Conservation (phyloP, 2,329 filamentous ascomycete genomes). For the Thyridium curvatum region DNA sequence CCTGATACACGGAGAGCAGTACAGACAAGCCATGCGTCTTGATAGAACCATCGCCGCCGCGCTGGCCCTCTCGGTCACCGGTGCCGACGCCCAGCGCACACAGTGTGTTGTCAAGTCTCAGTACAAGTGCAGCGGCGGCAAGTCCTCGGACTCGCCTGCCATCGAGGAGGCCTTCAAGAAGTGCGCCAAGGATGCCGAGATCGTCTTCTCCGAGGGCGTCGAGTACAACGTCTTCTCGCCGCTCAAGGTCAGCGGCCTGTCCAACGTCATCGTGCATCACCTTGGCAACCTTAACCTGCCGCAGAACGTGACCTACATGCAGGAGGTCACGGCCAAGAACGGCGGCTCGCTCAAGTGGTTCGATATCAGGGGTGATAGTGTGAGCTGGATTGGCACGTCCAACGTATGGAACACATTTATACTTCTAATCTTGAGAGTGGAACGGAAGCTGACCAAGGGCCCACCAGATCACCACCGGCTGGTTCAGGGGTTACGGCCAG, state of each 20-base stretch:
- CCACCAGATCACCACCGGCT: conserved; percentile 21
- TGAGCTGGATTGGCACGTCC: conserved; percentile 24
- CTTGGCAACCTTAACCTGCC: conserved; percentile 36
- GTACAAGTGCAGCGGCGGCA: conserved; percentile 21
- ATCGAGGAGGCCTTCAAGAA: conserved; percentile 25
- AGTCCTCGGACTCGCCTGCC: conserved; percentile 30
- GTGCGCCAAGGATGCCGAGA: conserved; percentile 24
- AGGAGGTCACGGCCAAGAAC: conserved; percentile 24
- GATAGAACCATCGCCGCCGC: not conserved
- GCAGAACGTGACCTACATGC: conserved; percentile 28
- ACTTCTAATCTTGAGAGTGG: conserved; percentile 1
- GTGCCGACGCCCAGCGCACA: not conserved
- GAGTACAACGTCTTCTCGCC: conserved; percentile 35
- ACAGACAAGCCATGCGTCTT: too few species aligned
- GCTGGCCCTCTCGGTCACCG: not conserved
- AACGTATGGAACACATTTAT: conserved; percentile 17
- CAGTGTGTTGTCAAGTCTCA: conserved; percentile 11
- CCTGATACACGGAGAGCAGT: too few species aligned
- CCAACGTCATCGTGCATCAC: conserved; percentile 33
- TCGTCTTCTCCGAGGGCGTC: conserved; percentile 29
- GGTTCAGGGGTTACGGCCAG: conserved; percentile 38
- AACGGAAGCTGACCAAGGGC: too few species aligned
- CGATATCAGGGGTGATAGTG: conserved; percentile 21
- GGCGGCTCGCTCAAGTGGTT: conserved; percentile 28
- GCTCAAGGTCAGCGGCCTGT: conserved; percentile 29